Percentiles rank a stretch among this genome's conserved stretches.
Conservation (phyloP, 352 stramenopile genomes). For the Pythium coloratum region DNA sequence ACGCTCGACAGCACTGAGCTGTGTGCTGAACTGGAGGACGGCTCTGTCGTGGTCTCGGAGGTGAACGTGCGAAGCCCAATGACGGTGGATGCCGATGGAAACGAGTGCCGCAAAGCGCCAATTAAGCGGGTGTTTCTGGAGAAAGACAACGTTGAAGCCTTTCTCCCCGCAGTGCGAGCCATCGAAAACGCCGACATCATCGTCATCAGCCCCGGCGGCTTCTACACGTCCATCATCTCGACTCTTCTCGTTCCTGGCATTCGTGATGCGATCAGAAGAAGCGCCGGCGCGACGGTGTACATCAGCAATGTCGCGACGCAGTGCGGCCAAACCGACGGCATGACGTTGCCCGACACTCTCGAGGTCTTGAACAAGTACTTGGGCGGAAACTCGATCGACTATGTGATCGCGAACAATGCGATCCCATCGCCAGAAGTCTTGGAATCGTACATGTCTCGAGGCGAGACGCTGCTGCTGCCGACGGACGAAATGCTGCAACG, state of each 20-base stretch:
- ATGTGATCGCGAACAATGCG: slow-evolving; percentile 85
- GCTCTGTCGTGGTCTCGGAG: slow-evolving; percentile 73
- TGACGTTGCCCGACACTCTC: slow-evolving; percentile 70
- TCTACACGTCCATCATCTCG: slow-evolving; percentile 87
- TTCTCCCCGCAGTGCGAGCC: slow-evolving; percentile 67
- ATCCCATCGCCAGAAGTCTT: slow-evolving; percentile 53
- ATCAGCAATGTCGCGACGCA: slow-evolving; percentile 88
- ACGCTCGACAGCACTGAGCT: slow-evolving; percentile 84
- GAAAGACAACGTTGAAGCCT: slow-evolving; percentile 70
- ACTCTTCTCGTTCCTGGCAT: slow-evolving; percentile 80
- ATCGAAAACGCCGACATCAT: slow-evolving; percentile 88
- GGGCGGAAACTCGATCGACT: slow-evolving; percentile 75
- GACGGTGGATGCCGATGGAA: slow-evolving; percentile 32
- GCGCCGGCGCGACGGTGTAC: slow-evolving; percentile 73
- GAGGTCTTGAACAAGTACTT: slow-evolving; percentile 68
- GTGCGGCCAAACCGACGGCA: slow-evolving; percentile 78
- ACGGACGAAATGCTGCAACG: slow-evolving; percentile 57
- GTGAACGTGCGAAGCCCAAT: slow-evolving; percentile 79
- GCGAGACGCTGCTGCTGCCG: slow-evolving; percentile 70
- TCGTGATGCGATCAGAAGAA: slow-evolving; percentile 72
- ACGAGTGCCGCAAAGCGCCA: slow-evolving; percentile 52
- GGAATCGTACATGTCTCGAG: slow-evolving; percentile 64
- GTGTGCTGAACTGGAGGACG: slow-evolving; percentile 74
- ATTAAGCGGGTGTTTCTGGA: slow-evolving; percentile 85
- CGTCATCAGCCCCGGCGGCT: slow-evolving; percentile 75